Conservation (phyloP, 176 grass and related monocot species). For the Triticum timopheevii region DNA sequence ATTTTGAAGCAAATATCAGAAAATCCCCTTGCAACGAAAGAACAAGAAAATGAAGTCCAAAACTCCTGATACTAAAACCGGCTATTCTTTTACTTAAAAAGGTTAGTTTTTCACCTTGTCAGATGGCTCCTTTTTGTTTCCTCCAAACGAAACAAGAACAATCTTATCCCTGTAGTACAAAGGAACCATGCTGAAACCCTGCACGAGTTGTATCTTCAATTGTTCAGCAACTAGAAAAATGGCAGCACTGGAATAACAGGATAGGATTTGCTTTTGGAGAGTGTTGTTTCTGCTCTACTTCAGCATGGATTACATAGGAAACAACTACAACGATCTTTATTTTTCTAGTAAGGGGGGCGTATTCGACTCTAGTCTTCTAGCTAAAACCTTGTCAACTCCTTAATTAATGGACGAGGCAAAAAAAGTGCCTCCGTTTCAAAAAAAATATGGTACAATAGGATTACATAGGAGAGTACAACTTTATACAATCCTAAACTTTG, state of each 20-base stretch:
- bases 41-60: slow-evolving; percentile 2
- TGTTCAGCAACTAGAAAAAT: not conserved
- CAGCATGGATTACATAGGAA: not conserved
- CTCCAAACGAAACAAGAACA: slow-evolving; percentile 96
- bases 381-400: too few relatives aligned
- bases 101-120: slow-evolving; percentile 63
- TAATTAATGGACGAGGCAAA: too few relatives aligned
- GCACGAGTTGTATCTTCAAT: slow-evolving; percentile 32
- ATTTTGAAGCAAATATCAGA: slow-evolving; percentile 14
- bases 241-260: not conserved
- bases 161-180: slow-evolving; percentile 80
- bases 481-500: not conserved
- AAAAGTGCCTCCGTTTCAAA: too few relatives aligned
- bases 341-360: not conserved
- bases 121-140: slow-evolving; percentile 95
- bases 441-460: too few relatives aligned
- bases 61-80: not conserved
- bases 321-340: not conserved
- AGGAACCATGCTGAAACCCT: slow-evolving; percentile 97
- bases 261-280: not conserved
- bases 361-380: not conserved
- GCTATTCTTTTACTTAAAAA: not conserved
- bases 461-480: not conserved
- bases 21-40: not conserved
- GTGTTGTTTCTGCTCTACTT: not conserved